phyloP scores from a whole-genome alignment of 2,329 filamentous ascomycete genomes.

The Hypoxylon sp. region DNA sequence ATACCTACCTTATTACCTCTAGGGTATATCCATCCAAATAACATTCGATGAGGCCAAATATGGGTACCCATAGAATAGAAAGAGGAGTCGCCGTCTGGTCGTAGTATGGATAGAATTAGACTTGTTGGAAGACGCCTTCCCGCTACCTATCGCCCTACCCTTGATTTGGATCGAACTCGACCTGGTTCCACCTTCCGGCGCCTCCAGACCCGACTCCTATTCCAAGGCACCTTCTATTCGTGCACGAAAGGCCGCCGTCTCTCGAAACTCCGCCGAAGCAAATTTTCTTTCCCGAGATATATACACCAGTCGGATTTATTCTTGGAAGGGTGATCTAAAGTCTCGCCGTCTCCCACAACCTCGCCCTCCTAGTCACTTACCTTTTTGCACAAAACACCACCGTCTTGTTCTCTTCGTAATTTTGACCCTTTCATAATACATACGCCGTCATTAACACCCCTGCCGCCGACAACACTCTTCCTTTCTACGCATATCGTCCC shows the following conservation, averaged over 20 bases:
- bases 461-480: too few species aligned
- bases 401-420: too few species aligned
- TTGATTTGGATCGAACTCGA: too few species aligned
- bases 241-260: neutral
- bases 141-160: too few species aligned
- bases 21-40: neutral
- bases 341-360: neutral
- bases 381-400: neutral
- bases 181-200: neutral
- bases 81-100: neutral
- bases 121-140: too few species aligned
- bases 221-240: neutral
- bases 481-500: too few species aligned
- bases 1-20: neutral
- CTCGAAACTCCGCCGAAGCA: neutral
- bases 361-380: neutral
- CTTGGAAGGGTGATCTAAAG: neutral
- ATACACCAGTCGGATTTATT: neutral
- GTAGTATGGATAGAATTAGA: too few species aligned
- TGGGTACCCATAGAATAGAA: neutral
- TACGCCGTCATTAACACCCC: too few species aligned
- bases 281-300: neutral
- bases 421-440: too few species aligned
- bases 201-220: neutral
- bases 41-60: neutral